These are phyloP conservation scores for Lipomyces starkeyi DNA, from an alignment of 805 yeast genomes.

Conservation along the genomic window DNA sequence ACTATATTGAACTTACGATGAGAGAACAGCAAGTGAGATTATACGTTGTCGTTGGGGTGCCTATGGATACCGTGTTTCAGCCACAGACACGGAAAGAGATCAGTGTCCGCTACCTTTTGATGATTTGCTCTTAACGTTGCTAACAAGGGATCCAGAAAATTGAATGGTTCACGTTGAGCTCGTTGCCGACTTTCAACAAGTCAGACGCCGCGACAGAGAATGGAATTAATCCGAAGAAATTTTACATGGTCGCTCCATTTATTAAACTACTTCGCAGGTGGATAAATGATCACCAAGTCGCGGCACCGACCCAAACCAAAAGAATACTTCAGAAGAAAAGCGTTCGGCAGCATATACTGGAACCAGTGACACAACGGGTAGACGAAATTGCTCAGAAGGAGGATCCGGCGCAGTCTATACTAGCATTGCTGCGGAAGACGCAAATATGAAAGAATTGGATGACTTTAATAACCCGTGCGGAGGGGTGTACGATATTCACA, in stretches of 20 bases:
- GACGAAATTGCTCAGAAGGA: background rate
- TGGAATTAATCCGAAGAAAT: slow-evolving; percentile 34
- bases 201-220: slow-evolving; percentile 16
- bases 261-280: slow-evolving; percentile 45
- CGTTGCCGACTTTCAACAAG: slow-evolving; percentile 43
- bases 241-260: slow-evolving; percentile 49
- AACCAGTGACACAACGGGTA: background rate
- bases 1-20: slow-evolving; percentile 79
- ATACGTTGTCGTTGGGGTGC: slow-evolving; percentile 75
- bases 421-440: slow-evolving; percentile 22
- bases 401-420: slow-evolving; percentile 28
- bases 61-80: slow-evolving; percentile 73
- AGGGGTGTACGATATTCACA: background rate
- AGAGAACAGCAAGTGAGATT: slow-evolving; percentile 85
- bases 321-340: background rate
- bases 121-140: background rate
- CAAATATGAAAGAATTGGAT: background rate
- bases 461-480: background rate
- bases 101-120: slow-evolving; percentile 53
- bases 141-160: slow-evolving; percentile 31
- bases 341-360: background rate
- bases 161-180: slow-evolving; percentile 42
- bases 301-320: background rate
- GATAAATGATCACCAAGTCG: slow-evolving; percentile 40
- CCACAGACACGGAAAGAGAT: slow-evolving; percentile 92